phyloP scores from a whole-genome alignment of 164 flowering plant species.

The Magnolia officinalis region DNA sequence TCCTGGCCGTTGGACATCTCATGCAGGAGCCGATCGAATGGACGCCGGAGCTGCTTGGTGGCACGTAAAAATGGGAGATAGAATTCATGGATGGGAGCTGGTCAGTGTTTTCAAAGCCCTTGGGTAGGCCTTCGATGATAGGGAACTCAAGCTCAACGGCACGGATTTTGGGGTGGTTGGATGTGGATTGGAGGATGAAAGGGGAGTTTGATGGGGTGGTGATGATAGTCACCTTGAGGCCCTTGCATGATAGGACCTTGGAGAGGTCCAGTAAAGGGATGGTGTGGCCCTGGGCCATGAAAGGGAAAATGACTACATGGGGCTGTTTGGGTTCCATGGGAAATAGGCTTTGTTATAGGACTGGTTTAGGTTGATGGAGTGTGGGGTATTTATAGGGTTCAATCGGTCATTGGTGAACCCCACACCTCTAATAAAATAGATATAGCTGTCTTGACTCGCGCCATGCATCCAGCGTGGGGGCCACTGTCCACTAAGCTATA shows the following conservation, averaged over 20 bases:
- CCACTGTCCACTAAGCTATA: too few relatives aligned
- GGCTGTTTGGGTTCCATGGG: too few relatives aligned
- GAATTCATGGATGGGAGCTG: conserved; percentile 26
- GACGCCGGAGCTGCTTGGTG: conserved; percentile 18
- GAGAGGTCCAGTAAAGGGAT: conserved; percentile 31
- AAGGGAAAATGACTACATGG: conserved; percentile 32
- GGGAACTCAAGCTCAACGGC: conserved; percentile 28
- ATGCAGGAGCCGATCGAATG: conserved; percentile 16
- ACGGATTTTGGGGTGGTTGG: conserved; percentile 13
- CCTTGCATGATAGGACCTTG: conserved; percentile 16
- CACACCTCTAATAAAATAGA: too few relatives aligned
- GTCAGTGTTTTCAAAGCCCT: conserved; percentile 29
- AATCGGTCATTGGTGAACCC: too few relatives aligned
- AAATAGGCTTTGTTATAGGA: too few relatives aligned
- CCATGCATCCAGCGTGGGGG: too few relatives aligned
- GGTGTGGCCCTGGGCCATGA: conserved; percentile 38
- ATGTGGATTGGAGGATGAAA: neutral
- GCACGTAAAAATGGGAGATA: conserved; percentile 14
- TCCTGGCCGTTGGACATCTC: conserved; percentile 11
- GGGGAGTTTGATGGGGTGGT: conserved; percentile 32
- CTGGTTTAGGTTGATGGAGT: too few relatives aligned
- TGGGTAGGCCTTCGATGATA: conserved; percentile 12
- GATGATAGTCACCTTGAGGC: conserved; percentile 24
- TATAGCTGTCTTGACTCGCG: too few relatives aligned
- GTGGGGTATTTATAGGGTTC: too few relatives aligned